Percentiles rank a stretch among this genome's conserved stretches.
phyloP scores from a whole-genome alignment of 2,329 filamentous ascomycete genomes.

The Rosellinia necatrix region DNA sequence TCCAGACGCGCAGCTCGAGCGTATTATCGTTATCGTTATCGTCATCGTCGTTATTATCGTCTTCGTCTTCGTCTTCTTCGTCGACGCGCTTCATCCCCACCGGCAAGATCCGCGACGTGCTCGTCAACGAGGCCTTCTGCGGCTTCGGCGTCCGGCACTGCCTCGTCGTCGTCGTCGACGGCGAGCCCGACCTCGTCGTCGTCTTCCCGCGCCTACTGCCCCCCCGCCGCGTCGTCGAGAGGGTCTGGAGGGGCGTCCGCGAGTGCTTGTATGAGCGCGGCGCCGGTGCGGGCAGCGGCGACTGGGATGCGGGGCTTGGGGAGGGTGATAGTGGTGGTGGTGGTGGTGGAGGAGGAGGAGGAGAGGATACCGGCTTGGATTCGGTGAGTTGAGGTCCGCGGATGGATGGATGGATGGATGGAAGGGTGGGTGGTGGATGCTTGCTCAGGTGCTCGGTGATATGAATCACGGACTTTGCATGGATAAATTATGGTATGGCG shows the following conservation, averaged over 20 bases:
- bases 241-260: slow-evolving; percentile 85
- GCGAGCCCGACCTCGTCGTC: slow-evolving; percentile 87
- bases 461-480: too few species aligned
- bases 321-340: slow-evolving; percentile 30
- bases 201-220: slow-evolving; percentile 88
- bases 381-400: background rate
- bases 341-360: slow-evolving; percentile 5
- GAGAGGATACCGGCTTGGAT: too few species aligned
- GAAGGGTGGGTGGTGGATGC: background rate
- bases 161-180: slow-evolving; percentile 85
- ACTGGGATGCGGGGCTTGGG: too few species aligned
- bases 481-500: slow-evolving; percentile 13
- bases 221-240: slow-evolving; percentile 73
- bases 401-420: background rate
- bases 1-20: slow-evolving; percentile 83
- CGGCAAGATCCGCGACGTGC: slow-evolving; percentile 86
- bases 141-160: slow-evolving; percentile 93
- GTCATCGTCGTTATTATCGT: too few species aligned
- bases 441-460: too few species aligned
- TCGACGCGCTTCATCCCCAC: slow-evolving; percentile 82
- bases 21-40: too few species aligned
- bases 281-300: too few species aligned
- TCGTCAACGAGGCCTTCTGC: slow-evolving; percentile 92
- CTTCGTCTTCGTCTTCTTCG: too few species aligned
- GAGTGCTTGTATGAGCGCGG: slow-evolving; percentile 76